Evolutionary conservation across 805 yeast genomes (phyloP), one percentile per base, ranked within the genome.

Genomic region (Vanderwaltozyma verrucispora): DNA sequence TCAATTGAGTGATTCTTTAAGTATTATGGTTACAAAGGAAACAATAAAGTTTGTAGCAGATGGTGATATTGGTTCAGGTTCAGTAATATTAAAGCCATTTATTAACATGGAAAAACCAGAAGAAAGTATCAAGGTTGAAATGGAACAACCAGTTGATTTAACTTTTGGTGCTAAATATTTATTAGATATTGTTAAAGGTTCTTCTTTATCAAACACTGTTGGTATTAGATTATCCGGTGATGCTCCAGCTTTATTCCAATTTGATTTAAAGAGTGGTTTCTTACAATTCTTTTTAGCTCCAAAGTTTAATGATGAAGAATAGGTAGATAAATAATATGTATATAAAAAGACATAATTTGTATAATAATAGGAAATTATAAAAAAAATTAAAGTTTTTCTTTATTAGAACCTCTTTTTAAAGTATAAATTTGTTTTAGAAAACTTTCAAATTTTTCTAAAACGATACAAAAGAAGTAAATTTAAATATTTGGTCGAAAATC

Each of bases 241-340:
- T 58, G 79, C 92, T 13, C 98, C 98, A 25, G 95, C 96, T 30
- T 68, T 87, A 60, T 86, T 92, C 56, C 96, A 89, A 67, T 92
- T 80, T 67, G 81, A 80, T 63, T 70, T 92, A 57, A 49, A 55
- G 25, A 82, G 89, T 62, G 98, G 98, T 38, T 84, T 85, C 64
- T 70, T 92, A 61, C 80, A 95, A 61, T 92, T 83, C 75, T 92
- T 84, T 74, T 74, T 92, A 62, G 98, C 98, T 51, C 98, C 98
- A 42, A 89, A 92, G 72, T 86, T 92, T 60, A 95, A 83, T 48
- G 97, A 88, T 46, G 95, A 84, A 46, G 92, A 83, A 47, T 75
- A 66, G 56, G 26, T 33, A 27, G 15, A 14, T 30, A 21, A 10
- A n/a, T 30, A 13, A 30, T 14, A 19, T 7, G 10, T 30, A 21